phyloP scores from a whole-genome alignment of 371 early-diverging fungal species.

The Zychaea mexicana region DNA sequence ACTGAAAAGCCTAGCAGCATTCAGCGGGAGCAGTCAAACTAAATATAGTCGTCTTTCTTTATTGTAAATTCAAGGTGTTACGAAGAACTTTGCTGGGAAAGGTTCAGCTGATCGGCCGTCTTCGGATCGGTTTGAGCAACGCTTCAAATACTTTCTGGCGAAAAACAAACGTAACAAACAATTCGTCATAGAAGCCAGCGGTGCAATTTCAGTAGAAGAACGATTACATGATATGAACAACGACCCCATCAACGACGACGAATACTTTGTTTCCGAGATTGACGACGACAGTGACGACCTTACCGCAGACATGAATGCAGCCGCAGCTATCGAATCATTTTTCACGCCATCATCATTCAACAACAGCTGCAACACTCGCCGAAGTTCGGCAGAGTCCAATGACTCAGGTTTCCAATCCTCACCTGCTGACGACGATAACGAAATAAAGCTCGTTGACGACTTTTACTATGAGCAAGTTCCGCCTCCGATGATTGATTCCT shows the following conservation, averaged over 20 bases:
- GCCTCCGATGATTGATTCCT: background rate
- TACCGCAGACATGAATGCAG: background rate
- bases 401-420: constrained; percentile 21
- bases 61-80: constrained; percentile 22
- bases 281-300: background rate
- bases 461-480: background rate
- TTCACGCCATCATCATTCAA: background rate
- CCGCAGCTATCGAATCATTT: constrained; percentile 7
- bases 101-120: constrained; percentile 26
- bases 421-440: constrained; percentile 6
- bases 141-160: constrained; percentile 48
- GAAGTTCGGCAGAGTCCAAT: constrained; percentile 14
- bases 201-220: constrained; percentile 14
- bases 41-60: constrained; percentile 5
- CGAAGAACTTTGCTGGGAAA: constrained; percentile 37
- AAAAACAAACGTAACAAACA: constrained; percentile 35
- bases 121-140: constrained; percentile 34
- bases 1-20: background rate
- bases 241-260: background rate
- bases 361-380: constrained; percentile 9
- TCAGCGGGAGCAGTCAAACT: too few relatives aligned
- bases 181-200: constrained; percentile 36
- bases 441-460: background rate
- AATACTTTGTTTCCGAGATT: too few relatives aligned
- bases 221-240: background rate